phyloP scores from a whole-genome alignment of 2,329 filamentous ascomycete genomes.

The Beauveria pseudobassiana region DNA sequence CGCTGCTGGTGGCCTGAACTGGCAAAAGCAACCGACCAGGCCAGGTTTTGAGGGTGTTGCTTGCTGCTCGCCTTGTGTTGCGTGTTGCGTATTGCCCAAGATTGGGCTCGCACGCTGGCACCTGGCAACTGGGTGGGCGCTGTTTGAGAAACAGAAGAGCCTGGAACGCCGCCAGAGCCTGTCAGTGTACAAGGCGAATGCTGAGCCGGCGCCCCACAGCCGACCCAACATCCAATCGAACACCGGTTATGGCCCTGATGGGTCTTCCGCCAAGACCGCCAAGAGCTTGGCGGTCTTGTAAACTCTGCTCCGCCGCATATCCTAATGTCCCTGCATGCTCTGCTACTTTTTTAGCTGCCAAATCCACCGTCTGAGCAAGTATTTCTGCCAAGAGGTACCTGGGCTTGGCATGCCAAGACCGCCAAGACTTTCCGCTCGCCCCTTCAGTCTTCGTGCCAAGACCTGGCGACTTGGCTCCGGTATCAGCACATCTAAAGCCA shows the following conservation, averaged over 20 bases:
- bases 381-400: slow-evolving; percentile 16
- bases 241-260: slow-evolving; percentile 16
- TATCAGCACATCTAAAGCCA: slow-evolving; percentile 10
- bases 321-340: background rate
- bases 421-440: slow-evolving; percentile 31
- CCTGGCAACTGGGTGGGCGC: background rate
- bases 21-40: background rate
- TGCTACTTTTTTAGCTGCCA: background rate
- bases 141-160: slow-evolving; percentile 8
- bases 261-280: slow-evolving; percentile 31
- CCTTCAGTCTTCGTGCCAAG: slow-evolving; percentile 18
- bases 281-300: slow-evolving; percentile 31
- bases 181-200: slow-evolving; percentile 8
- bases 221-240: slow-evolving; percentile 19
- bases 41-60: background rate
- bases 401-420: slow-evolving; percentile 29
- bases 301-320: slow-evolving; percentile 20
- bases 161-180: slow-evolving; percentile 8
- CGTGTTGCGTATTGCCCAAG: background rate
- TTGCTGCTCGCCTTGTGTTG: background rate
- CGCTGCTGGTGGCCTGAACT: background rate
- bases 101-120: background rate
- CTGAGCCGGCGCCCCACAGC: background rate
- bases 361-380: background rate
- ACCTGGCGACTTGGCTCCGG: slow-evolving; percentile 7